A percentile compares a stretch with the other conserved stretches of the same genome.
Evolutionary conservation across 1,139 yeast genomes (phyloP).

Genomic region (Suhomyces bribrorum): DNA sequence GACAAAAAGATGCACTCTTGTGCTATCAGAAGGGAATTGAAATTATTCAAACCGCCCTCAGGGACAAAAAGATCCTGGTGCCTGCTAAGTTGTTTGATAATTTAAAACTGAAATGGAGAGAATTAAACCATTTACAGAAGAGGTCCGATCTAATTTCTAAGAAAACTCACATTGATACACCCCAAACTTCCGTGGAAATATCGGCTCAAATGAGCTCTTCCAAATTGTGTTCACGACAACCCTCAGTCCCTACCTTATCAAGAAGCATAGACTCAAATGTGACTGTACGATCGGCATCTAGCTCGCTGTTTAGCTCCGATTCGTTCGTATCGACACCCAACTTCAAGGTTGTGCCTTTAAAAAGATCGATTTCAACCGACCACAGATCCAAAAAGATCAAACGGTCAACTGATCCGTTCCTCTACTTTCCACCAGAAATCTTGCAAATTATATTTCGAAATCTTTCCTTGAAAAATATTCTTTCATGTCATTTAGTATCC

Average conservation of each 20-base stretch:
- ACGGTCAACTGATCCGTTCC: constrained; percentile 30
- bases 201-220: too few species aligned
- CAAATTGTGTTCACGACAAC: too few species aligned
- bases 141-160: too few species aligned
- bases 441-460: constrained; percentile 28
- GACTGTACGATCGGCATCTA: too few species aligned
- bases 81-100: constrained; percentile 30
- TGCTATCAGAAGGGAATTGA: constrained; percentile 43
- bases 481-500: constrained; percentile 35
- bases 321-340: constrained; percentile 1
- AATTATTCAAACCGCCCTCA: constrained; percentile 27
- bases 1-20: constrained; percentile 44
- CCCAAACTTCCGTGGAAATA: too few species aligned
- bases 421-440: constrained; percentile 32
- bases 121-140: constrained; percentile 26
- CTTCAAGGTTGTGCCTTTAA: constrained; percentile 4
- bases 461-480: constrained; percentile 22
- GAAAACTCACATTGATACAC: too few species aligned
- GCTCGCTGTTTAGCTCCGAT: too few species aligned
- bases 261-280: too few species aligned
- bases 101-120: constrained; percentile 27
- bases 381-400: not conserved
- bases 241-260: too few species aligned
- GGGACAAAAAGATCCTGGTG: constrained; percentile 23
- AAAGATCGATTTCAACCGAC: constrained; percentile 1